These are phyloP conservation scores for Dactylonectria macrodidyma DNA, from an alignment of 2,329 filamentous ascomycete genomes.

Conservation along the genomic window DNA sequence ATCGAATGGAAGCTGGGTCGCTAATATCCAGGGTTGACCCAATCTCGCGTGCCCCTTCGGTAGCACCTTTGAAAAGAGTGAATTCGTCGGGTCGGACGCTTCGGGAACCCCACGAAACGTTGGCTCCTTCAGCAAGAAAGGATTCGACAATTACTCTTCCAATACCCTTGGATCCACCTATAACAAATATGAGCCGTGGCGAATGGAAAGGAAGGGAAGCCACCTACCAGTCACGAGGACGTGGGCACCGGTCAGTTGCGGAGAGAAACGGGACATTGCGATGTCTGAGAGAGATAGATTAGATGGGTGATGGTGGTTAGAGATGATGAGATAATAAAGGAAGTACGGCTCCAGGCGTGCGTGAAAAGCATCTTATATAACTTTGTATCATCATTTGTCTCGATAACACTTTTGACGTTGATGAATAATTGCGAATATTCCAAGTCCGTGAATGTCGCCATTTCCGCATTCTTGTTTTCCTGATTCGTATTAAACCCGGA, in stretches of 20 bases:
- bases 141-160: slow-evolving; percentile 40
- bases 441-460: not conserved
- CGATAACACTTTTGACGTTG: not conserved
- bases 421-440: not conserved
- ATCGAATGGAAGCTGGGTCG: slow-evolving; percentile 25
- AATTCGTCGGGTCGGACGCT: slow-evolving; percentile 41
- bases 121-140: slow-evolving; percentile 45
- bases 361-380: not conserved
- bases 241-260: slow-evolving; percentile 33
- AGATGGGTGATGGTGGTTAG: not conserved
- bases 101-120: slow-evolving; percentile 47
- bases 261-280: slow-evolving; percentile 30
- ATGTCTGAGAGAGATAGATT: not conserved
- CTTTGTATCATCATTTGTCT: not conserved
- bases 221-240: slow-evolving; percentile 31
- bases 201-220: not conserved
- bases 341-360: not conserved
- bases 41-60: slow-evolving; percentile 32
- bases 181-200: not conserved
- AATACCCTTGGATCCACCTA: slow-evolving; percentile 47
- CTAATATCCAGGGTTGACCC: slow-evolving; percentile 43
- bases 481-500: slow-evolving; percentile 1
- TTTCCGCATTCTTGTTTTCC: slow-evolving; percentile 28
- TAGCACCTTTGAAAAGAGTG: slow-evolving; percentile 21
- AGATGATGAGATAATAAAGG: not conserved